Conservation (phyloP, 495 filamentous ascomycete species). For the Podospora anserina region DNA sequence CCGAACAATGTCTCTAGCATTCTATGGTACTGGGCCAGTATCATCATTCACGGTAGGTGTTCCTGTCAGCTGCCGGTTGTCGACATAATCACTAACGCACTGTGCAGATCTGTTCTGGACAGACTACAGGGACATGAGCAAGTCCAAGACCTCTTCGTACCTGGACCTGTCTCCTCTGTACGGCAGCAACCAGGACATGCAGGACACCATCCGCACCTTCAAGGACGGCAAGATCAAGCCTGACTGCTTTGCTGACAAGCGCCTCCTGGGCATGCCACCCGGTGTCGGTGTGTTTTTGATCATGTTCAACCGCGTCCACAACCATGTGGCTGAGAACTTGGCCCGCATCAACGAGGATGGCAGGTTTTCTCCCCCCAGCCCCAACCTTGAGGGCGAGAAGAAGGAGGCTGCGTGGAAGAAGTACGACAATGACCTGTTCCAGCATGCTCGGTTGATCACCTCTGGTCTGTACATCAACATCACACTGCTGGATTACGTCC, state of each 20-base stretch:
- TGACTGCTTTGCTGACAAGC: constrained; percentile 74
- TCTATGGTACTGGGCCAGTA: constrained; percentile 83
- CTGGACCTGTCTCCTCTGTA: constrained; percentile 84
- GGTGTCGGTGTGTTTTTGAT: constrained; percentile 76
- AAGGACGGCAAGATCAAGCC: constrained; percentile 81
- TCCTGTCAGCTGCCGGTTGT: neutral
- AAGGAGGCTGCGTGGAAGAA: constrained; percentile 62
- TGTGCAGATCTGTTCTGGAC: constrained; percentile 39
- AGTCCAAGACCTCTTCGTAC: constrained; percentile 76
- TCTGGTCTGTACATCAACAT: constrained; percentile 85
- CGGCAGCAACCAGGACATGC: constrained; percentile 74
- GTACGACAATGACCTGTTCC: constrained; percentile 81
- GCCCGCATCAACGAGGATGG: constrained; percentile 67
- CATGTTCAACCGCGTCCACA: constrained; percentile 77
- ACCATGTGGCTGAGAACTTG: constrained; percentile 69
- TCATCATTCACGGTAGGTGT: constrained; percentile 71
- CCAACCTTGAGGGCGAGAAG: constrained; percentile 46
- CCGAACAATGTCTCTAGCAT: constrained; percentile 79
- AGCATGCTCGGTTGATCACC: constrained; percentile 73
- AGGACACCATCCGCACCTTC: constrained; percentile 71
- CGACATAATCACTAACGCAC: neutral
- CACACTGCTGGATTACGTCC: constrained; percentile 76
- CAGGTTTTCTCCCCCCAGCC: constrained; percentile 60
- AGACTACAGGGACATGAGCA: constrained; percentile 45
- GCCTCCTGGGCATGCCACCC: constrained; percentile 76